phyloP scores from a whole-genome alignment of 306 rosid genomes.

The Betula pendula region DNA sequence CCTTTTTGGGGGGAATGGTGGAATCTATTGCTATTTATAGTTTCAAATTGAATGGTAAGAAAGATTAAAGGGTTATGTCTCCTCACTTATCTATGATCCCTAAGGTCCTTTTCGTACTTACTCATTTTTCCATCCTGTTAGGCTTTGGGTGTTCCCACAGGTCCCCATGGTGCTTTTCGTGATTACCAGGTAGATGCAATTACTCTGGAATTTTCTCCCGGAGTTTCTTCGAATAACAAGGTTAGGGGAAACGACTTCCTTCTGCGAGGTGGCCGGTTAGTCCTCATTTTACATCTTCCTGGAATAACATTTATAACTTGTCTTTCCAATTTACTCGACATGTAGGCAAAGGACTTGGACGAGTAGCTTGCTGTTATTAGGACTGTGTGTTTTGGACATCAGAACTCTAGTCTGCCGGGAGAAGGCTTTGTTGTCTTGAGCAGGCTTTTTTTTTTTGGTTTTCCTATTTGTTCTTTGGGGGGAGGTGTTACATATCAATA shows the following conservation, averaged over 20 bases:
- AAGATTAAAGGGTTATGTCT: not conserved
- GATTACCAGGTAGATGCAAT: conserved; percentile 97
- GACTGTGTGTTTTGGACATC: not conserved
- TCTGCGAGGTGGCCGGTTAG: conserved; percentile 78
- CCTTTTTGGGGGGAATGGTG: not conserved
- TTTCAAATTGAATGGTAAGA: not conserved
- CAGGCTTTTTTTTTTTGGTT: not conserved
- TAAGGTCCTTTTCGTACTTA: not conserved
- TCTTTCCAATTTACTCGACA: not conserved
- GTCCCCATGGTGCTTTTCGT: conserved; percentile 95
- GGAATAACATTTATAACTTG: conserved; percentile 2
- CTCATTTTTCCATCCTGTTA: conserved; percentile 20
- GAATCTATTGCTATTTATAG: not conserved
- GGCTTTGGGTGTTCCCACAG: conserved; percentile 95
- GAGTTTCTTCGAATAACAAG: conserved; percentile 49
- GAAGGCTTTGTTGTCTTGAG: not conserved
- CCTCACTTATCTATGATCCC: conserved; percentile 4
- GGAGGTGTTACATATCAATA: not conserved
- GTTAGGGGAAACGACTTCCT: conserved; percentile 64
- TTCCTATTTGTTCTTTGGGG: not conserved
- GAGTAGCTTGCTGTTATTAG: conserved; percentile 19
- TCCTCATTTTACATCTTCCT: conserved; percentile 23
- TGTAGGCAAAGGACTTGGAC: conserved; percentile 11
- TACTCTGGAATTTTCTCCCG: conserved; percentile 78
- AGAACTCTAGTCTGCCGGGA: not conserved